These are phyloP conservation scores for Sclerotinia sclerotiorum DNA, from an alignment of 2,329 filamentous ascomycete genomes.

Conservation along the genomic window DNA sequence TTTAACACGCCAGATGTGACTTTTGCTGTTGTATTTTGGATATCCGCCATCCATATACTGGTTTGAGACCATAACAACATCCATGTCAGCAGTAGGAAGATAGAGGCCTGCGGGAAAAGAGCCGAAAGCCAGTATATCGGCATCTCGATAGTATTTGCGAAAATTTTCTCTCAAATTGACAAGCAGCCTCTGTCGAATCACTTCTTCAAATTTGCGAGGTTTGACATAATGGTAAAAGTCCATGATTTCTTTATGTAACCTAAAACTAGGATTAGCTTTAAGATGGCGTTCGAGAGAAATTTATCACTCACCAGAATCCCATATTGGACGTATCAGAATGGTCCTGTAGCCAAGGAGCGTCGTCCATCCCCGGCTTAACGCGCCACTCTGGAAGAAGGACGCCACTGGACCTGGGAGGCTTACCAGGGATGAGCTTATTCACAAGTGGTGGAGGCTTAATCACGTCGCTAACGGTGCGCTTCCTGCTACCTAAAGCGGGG, in stretches of 20 bases:
- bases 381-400: constrained; percentile 48
- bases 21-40: constrained; percentile 41
- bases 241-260: constrained; percentile 84
- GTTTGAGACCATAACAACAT: constrained; percentile 74
- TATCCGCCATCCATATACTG: constrained; percentile 56
- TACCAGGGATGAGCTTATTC: constrained; percentile 30
- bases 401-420: constrained; percentile 29
- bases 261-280: constrained; percentile 41
- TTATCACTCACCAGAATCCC: constrained; percentile 55
- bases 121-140: constrained; percentile 76
- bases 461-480: constrained; percentile 71
- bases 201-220: constrained; percentile 74
- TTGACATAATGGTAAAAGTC: constrained; percentile 86
- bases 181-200: constrained; percentile 71
- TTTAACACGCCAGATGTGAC: constrained; percentile 60
- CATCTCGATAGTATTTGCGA: constrained; percentile 53
- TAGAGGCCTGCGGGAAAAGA: constrained; percentile 84
- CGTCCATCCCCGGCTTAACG: constrained; percentile 40
- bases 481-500: constrained; percentile 61
- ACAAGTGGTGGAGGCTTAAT: constrained; percentile 46
- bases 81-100: constrained; percentile 84
- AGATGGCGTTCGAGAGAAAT: not conserved
- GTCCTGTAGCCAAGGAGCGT: constrained; percentile 65
- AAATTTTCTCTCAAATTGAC: constrained; percentile 64
- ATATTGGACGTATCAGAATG: constrained; percentile 54